These are phyloP conservation scores for Pichia cactophila DNA, from an alignment of 1,139 yeast species.

Conservation along the genomic window DNA sequence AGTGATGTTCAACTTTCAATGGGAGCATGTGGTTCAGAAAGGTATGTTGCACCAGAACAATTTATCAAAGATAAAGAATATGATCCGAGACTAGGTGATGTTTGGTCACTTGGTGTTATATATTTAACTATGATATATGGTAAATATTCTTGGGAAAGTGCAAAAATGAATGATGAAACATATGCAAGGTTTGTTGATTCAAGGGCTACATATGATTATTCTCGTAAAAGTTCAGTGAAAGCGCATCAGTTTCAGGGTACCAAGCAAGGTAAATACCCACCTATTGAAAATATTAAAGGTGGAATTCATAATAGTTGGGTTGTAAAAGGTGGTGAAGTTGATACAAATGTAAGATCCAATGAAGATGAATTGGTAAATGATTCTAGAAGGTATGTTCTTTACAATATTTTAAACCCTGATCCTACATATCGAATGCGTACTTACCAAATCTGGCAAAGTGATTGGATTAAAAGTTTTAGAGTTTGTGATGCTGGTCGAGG, in stretches of 20 bases:
- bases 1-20: slow-evolving; percentile 41
- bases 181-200: slow-evolving; percentile 28
- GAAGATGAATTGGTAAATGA: slow-evolving; percentile 23
- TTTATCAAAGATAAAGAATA: slow-evolving; percentile 37
- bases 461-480: slow-evolving; percentile 28
- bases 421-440: slow-evolving; percentile 39
- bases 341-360: slow-evolving; percentile 9
- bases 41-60: slow-evolving; percentile 72
- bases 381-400: slow-evolving; percentile 45
- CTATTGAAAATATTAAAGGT: slow-evolving; percentile 27
- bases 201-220: slow-evolving; percentile 28
- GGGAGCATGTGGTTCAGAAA: slow-evolving; percentile 71
- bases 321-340: slow-evolving; percentile 12
- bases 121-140: slow-evolving; percentile 47
- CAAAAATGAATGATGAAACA: slow-evolving; percentile 32
- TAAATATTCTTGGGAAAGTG: slow-evolving; percentile 44
- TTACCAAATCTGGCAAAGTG: slow-evolving; percentile 31
- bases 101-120: slow-evolving; percentile 64
- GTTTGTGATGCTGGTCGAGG: slow-evolving; percentile 32
- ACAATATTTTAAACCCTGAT: slow-evolving; percentile 51
- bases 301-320: slow-evolving; percentile 21
- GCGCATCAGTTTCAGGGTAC: slow-evolving; percentile 26
- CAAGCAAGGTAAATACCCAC: slow-evolving; percentile 26
- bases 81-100: slow-evolving; percentile 56
- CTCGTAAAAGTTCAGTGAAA: slow-evolving; percentile 15